Evolutionary conservation across 306 rosid genomes (phyloP), one percentile per base, ranked within the genome.

Genomic region (Coriaria nepalensis): DNA sequence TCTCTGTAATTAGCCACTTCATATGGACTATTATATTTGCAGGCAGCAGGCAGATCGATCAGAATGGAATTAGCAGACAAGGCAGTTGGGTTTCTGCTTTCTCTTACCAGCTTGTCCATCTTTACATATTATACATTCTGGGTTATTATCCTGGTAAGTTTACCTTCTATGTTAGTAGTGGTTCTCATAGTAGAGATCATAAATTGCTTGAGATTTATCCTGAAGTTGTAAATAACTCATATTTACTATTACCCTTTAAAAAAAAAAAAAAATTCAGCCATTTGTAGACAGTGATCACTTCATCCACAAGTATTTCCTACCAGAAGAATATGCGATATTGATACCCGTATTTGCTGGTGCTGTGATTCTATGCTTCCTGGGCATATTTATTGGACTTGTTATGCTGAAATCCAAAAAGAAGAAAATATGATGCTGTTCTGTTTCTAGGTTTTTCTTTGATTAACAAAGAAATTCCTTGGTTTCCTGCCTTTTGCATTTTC

Each of bases 321-420:
- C 94, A 39, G 85, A 85, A 77, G 98, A 90, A 55, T 85, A 73
- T 56, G 98, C 98, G 53, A 69, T 90, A 39, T 55, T 90, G 15
- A 63, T 85, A 58, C 98, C 94, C 20, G 78, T 90, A 36, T 74
- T 79, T 59, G 87, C 83, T 37, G 94, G 71, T 41, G 76, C 79
- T 55, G 79, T 72, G 50, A 76, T 90, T 54, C 73, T 90, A 36
- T 81, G 87, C 77, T 73, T 90, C 66, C 60, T 90, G 41, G 62
- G 78, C 66, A 60, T 81, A 35, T 90, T 84, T 62, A 47, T 90
- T 46, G 95, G 97, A 45, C 62, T 55, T 3, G 95, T 90, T 60
- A 85, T 90, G 87, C 92, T 90, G 56, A 90, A 90, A 82, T 79
- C 96, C 61, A 85, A 85, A 57, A 90, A 60, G 77, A 90, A 90